Base-by-base conservation (phyloP, 768 basidiomycete genomes). In the Psilocybe subaeruginosa region DNA sequence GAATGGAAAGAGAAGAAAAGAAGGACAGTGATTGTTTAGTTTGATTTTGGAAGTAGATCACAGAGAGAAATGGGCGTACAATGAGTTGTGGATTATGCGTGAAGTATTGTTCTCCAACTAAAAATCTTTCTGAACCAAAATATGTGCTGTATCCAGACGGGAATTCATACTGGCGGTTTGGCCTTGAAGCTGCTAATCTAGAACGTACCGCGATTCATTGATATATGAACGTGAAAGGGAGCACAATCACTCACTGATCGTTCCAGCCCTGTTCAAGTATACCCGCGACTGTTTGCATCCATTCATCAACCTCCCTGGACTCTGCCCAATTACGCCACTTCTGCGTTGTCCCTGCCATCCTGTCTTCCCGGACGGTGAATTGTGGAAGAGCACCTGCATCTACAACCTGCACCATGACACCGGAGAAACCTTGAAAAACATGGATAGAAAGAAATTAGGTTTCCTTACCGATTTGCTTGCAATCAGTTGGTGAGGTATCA, bases 21-120 rank as follows among this genome's bases (percentile, higher is more conserved):
- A 50, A 35, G 0, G 7, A 35, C 33, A 11, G 33, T 7, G 0
- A 35, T 11, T 11, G n/a, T 58, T 55, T 12, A 56, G 47, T 50
- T 9, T 27, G 45, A 69, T 19, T 9, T n/a, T 45, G 29, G 27
- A 56, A 29, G 5, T 50, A 73, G 14, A 16, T 16, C 7, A 35
- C 33, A 35, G 33, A 35, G 11, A 6, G 33, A 16, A n/a, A 16
- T 43, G 1, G 14, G n/a, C 82, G 31, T 71, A 88, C 86, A 54
- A 82, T 74, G 33, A 88, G 76, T 45, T 82, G 78, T 37, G 76
- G 79, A 4, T 85, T 81, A 66, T 95, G 93, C 60, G 82, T 83
- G 80, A 97, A 99, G 73, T 93, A 89, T 60, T 93, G 87, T 74
- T 99, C 97, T 54, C 95, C 92, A 12, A 94, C 87, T 59, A 82